Evolutionary conservation across 2,329 filamentous ascomycete species (phyloP).

Genomic region (Fusarium sp.): DNA sequence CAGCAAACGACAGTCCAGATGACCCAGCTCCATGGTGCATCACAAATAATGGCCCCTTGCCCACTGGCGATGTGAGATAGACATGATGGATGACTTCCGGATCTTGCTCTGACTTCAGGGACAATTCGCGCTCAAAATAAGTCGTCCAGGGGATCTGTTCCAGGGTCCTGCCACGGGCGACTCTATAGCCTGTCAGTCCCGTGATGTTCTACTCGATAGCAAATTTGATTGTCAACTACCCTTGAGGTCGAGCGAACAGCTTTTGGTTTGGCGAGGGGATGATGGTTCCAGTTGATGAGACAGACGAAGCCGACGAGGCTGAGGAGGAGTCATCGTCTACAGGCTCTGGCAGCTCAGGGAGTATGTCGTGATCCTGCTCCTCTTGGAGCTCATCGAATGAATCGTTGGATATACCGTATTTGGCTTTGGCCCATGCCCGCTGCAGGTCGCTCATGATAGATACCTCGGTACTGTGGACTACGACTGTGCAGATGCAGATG

Average conservation of each 20-base stretch:
- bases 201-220: conserved; percentile 18
- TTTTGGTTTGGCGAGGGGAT: conserved; percentile 80
- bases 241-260: conserved; percentile 76
- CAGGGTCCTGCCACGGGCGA: conserved; percentile 63
- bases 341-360: conserved; percentile 58
- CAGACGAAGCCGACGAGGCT: conserved; percentile 81
- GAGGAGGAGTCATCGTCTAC: conserved; percentile 75
- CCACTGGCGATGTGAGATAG: conserved; percentile 85
- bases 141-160: conserved; percentile 85
- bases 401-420: conserved; percentile 68
- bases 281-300: conserved; percentile 92
- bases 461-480: conserved; percentile 1
- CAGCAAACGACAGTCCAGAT: conserved; percentile 90
- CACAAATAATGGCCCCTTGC: conserved; percentile 84
- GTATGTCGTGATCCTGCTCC: conserved; percentile 60
- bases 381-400: conserved; percentile 65
- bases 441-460: conserved; percentile 81
- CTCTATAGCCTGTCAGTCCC: conserved; percentile 52
- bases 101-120: conserved; percentile 64
- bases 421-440: conserved; percentile 80
- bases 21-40: conserved; percentile 96
- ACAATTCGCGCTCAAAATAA: conserved; percentile 91
- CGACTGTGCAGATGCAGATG: conserved; percentile 15
- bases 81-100: conserved; percentile 76
- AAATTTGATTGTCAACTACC: conserved; percentile 57